Evolutionary conservation across 2,329 filamentous ascomycete species (phyloP).

Genomic region (Colletotrichum sp.): DNA sequence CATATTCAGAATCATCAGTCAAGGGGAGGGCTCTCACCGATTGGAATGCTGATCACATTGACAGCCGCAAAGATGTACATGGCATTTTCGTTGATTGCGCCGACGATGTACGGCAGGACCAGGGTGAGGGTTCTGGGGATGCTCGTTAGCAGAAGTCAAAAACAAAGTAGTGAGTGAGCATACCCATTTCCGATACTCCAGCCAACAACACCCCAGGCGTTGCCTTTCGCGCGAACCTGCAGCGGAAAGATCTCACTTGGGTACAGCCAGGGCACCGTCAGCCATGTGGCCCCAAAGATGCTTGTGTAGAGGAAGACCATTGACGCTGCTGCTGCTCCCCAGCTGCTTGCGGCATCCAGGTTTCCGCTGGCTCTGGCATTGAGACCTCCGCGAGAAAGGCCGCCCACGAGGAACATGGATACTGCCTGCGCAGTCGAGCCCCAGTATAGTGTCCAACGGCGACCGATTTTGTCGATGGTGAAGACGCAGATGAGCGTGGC

Average conservation of each 20-base stretch:
- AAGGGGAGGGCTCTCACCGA: not conserved
- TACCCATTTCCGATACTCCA: not conserved
- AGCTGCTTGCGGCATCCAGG: not conserved
- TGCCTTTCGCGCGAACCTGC: not conserved
- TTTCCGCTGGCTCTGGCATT: not conserved
- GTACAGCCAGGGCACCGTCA: not conserved
- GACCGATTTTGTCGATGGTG: not conserved
- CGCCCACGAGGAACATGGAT: not conserved
- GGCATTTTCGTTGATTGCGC: not conserved
- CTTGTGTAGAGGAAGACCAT: not conserved
- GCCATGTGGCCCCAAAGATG: not conserved
- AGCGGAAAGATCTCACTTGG: not conserved
- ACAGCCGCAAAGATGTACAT: not conserved
- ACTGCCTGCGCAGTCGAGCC: not conserved
- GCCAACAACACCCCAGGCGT: not conserved
- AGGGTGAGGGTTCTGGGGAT: rapidly evolving
- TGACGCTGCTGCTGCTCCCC: not conserved
- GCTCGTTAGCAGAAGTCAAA: not conserved
- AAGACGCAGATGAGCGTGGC: not conserved
- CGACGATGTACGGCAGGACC: not conserved
- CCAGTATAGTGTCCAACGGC: not conserved
- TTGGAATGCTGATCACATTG: not conserved
- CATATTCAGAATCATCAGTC: rapidly evolving
- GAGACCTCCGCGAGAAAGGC: not conserved
- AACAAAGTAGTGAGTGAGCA: not conserved